Base-by-base conservation (phyloP, 139 green algal species). In the Closterium sp. region DNA sequence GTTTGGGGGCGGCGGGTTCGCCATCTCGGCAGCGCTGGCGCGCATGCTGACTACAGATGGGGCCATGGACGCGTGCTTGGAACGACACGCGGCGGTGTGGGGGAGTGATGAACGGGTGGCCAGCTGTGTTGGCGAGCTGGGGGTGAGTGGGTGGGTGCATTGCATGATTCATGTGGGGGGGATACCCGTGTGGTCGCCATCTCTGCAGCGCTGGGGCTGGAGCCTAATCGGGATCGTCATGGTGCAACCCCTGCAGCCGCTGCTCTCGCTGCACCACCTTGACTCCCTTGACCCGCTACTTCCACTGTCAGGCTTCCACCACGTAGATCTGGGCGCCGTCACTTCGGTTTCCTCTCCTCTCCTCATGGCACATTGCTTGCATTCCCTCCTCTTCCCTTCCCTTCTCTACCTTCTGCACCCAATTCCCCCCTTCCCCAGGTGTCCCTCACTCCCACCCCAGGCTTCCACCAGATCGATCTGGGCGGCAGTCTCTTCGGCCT, bases 391-490 rank as follows among this genome's bases (percentile, higher is more conserved):
- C 38, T 50, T 7, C 38, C 38, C 38, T n/a, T 50, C 62, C 62
- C 62, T 79, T 13, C 13, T 79, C 62, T 50, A 62, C 5, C 42
- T 7, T 5, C 42, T 62, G 42, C 42, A 13, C 42, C 7, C 42
- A 5, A 5, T 62, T 5, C 42, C n/a, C n/a, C n/a, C n/a, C n/a
- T n/a, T 7, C 42, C 38, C 38, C 38, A 50, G 10, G 45, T 31
- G 9, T 10, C 2, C 28, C 28, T 32, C 94, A 31, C 38, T 50
- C 7, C 38, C 11, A 50, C 38, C 4, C 7, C 70, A 0, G 91
- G 91, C 21, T 94, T 94, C 31, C 91, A 94, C 19, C 91, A 94
- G 31, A 85, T 38, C 17, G 91, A 93, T 45, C 17, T 92, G 10
- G 28, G 10, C 11, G 91, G 70, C 7, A 92, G 31, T 89, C 21